Evolutionary conservation across 192 early-diverging fungal species (phyloP).

Genomic region (Coemansia sp.): DNA sequence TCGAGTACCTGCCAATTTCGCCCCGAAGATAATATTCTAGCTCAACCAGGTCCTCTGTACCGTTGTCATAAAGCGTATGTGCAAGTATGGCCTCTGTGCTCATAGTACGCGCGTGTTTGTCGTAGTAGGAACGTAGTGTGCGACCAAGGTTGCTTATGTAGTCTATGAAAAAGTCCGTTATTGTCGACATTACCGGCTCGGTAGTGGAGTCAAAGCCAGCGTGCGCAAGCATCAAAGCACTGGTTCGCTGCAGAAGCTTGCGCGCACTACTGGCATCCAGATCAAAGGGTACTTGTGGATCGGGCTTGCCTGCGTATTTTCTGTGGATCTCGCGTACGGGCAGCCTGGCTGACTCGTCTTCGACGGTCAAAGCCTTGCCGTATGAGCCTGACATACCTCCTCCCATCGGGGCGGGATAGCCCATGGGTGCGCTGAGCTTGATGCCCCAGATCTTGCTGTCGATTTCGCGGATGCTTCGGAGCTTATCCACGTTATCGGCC

Average conservation of each 20-base stretch:
- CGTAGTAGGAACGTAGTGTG: conserved; percentile 75
- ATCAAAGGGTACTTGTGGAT: conserved; percentile 52
- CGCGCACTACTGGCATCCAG: conserved; percentile 63
- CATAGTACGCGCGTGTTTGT: conserved; percentile 74
- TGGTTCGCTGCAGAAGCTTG: conserved; percentile 62
- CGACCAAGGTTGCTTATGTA: conserved; percentile 84
- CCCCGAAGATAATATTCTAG: conserved; percentile 80
- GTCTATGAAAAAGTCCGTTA: conserved; percentile 79
- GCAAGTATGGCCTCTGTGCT: conserved; percentile 80
- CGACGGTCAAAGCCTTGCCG: neutral
- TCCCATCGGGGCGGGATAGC: conserved; percentile 5
- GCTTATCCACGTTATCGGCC: conserved; percentile 57
- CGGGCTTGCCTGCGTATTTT: conserved; percentile 31
- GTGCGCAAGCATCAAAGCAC: conserved; percentile 75
- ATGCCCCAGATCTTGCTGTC: conserved; percentile 64
- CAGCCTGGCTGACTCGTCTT: conserved; percentile 3
- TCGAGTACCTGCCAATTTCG: conserved; percentile 74
- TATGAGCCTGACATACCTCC: neutral
- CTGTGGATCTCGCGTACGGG: conserved; percentile 19
- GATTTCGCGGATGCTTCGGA: conserved; percentile 60
- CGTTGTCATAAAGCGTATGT: conserved; percentile 83
- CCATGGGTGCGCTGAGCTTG: conserved; percentile 53
- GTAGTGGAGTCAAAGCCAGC: conserved; percentile 87
- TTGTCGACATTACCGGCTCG: conserved; percentile 62
- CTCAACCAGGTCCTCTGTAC: conserved; percentile 64